Evolutionary conservation across 2,329 filamentous ascomycete species (phyloP), one percentile per base, ranked within the genome.

Genomic region (Pestalotiopsis sp.): DNA sequence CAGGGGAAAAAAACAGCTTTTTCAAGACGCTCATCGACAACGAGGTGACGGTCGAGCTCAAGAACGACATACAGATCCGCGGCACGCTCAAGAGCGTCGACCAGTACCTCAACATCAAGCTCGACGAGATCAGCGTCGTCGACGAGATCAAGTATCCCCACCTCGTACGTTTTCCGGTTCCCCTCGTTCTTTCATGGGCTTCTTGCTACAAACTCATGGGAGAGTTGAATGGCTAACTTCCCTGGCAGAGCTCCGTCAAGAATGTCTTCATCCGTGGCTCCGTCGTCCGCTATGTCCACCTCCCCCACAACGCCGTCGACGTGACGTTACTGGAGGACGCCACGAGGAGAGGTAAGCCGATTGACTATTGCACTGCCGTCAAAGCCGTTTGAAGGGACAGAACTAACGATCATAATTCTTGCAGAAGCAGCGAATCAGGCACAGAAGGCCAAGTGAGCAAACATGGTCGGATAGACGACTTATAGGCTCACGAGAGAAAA

Each of bases 1-100:
- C n/a, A n/a, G 26, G 26, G 7, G 7, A 14, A 22, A 20, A 14
- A 22, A 20, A 69, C 78, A 96, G 93, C 84, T 98, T 98, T 85
- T 98, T 98, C 90, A 98, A 98, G 82, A 98, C 95, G 66, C 92
- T 98, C 76, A 97, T 98, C 79, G 96, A 98, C 85, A 92, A 96
- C 74, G 91, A 97, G 85, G 94, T 99, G 77, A 98, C 94, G 60
- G 94, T 99, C 78, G 96, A 99, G 85, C 92, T 99, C 80, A 99
- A 99, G 84, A 99, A 99, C 81, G 96, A 99, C 83, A 97, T 99
- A 75, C 94, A 94, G 78, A 97, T 99, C 80, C 93, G 93, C 75
- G 96, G 96, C 73, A 97, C 91, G 44, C 87, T 99, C 73, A 99
- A 98, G 86, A 97, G 93, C 77, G 95, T 99, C 73, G 96, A 99